These are phyloP conservation scores for Lecanicillium sp. DNA, from an alignment of 2,329 filamentous ascomycete genomes.

Conservation along the genomic window DNA sequence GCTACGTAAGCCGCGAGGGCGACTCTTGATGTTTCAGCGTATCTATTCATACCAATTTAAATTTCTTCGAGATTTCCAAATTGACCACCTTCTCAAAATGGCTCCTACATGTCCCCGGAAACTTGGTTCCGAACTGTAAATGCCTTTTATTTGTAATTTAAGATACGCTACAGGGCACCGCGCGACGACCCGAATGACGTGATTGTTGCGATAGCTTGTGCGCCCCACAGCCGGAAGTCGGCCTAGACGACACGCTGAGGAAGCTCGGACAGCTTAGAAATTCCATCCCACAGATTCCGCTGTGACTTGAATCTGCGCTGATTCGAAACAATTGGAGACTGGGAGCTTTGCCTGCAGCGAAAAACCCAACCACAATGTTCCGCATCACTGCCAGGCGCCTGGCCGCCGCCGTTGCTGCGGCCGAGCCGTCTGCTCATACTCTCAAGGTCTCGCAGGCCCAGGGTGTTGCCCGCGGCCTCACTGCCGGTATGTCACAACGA, in stretches of 20 bases:
- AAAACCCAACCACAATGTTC: conserved; percentile 48
- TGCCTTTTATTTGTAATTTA: no score
- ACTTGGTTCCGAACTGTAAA: no score
- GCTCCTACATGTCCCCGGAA: no score
- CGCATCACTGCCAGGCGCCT: conserved; percentile 63
- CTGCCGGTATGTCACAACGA: conserved; percentile 59
- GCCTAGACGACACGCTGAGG: not conserved
- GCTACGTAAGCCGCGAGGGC: conserved; percentile 57
- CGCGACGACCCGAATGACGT: conserved; percentile 14
- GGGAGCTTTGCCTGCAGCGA: not conserved
- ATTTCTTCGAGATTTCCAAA: no score
- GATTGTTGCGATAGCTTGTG: not conserved
- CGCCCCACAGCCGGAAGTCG: conserved; percentile 5
- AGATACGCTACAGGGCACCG: conserved; percentile 2
- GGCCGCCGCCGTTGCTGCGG: conserved; percentile 42
- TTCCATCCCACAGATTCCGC: not conserved
- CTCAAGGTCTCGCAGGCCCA: conserved; percentile 74
- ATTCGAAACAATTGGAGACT: conserved; percentile 4
- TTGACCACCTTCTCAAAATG: no score
- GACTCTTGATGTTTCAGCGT: conserved; percentile 9
- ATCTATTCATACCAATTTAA: no score
- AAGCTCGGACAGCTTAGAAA: conserved; percentile 2
- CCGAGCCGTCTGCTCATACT: conserved; percentile 49
- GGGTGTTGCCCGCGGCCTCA: conserved; percentile 69
- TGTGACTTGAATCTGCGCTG: not conserved